phyloP scores from a whole-genome alignment of 73 alveolate species.

The Tetrahymena thermophila region DNA sequence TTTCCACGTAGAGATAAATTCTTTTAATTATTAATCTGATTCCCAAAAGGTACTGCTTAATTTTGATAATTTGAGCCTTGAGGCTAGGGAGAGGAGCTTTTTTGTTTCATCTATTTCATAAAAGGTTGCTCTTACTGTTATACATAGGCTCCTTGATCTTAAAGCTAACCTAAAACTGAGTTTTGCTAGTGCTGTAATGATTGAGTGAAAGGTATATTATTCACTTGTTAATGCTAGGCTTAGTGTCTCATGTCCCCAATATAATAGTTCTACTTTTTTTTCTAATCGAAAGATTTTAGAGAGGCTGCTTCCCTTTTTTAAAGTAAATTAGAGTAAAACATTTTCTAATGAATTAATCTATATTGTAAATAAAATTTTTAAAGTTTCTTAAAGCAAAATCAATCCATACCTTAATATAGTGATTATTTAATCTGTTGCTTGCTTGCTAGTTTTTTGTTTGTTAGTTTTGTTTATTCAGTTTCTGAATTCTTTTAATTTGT shows the following conservation, averaged over 20 bases:
- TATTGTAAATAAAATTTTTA: neutral
- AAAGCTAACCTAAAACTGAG: neutral
- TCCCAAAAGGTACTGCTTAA: neutral
- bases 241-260: neutral
- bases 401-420: neutral
- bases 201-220: neutral
- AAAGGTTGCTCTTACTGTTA: neutral
- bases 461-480: neutral
- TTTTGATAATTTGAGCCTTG: neutral
- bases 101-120: neutral
- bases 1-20: neutral
- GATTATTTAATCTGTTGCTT: neutral
- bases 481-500: neutral
- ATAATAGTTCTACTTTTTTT: neutral
- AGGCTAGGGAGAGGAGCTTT: neutral
- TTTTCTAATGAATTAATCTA: neutral
- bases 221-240: neutral
- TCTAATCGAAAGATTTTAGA: neutral
- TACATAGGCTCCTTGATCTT: neutral
- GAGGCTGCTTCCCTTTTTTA: neutral
- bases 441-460: neutral
- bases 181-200: neutral
- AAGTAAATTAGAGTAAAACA: neutral
- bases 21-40: neutral
- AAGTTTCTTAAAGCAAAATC: neutral